Evolutionary conservation across 257 asterid species (phyloP).

Genomic region (Przewalskia tangutica): DNA sequence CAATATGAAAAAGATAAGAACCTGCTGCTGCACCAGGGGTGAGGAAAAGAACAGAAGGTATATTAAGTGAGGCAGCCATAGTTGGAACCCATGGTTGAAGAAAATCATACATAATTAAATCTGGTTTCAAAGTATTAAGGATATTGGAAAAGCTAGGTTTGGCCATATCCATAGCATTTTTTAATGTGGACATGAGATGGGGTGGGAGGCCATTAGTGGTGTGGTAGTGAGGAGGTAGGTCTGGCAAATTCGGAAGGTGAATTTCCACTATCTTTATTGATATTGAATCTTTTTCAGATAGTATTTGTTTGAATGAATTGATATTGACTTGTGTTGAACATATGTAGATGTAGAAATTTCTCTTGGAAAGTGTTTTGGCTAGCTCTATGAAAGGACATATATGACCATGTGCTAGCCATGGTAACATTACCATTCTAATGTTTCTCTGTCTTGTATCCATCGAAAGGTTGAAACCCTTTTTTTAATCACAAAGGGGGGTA

Average conservation of each 20-base stretch:
- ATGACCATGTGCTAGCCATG: conserved; percentile 30
- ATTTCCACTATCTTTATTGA: conserved; percentile 10
- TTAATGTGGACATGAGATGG: conserved; percentile 12
- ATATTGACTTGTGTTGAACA: conserved; percentile 18
- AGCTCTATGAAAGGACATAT: conserved; percentile 17
- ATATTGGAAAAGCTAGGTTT: not conserved
- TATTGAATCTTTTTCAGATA: not conserved
- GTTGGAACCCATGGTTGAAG: conserved; percentile 19
- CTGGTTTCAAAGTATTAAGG: conserved; percentile 6
- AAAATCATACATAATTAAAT: conserved; percentile 17
- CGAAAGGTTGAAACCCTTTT: not conserved
- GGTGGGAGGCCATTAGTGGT: conserved; percentile 27
- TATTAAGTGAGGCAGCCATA: conserved; percentile 4
- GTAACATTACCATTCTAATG: conserved; percentile 11
- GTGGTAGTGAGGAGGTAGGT: conserved; percentile 25
- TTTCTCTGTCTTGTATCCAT: conserved; percentile 2
- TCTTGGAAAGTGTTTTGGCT: conserved; percentile 7
- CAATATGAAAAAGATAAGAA: not conserved
- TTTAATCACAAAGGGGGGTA: not conserved
- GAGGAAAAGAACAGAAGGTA: conserved; percentile 15
- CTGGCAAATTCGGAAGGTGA: conserved; percentile 13
- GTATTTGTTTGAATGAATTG: conserved; percentile 3
- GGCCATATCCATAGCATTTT: conserved; percentile 6
- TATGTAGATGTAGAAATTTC: conserved; percentile 14
- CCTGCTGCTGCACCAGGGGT: not conserved